phyloP scores from a whole-genome alignment of 192 early-diverging fungal genomes.

The Coemansia sp. region DNA sequence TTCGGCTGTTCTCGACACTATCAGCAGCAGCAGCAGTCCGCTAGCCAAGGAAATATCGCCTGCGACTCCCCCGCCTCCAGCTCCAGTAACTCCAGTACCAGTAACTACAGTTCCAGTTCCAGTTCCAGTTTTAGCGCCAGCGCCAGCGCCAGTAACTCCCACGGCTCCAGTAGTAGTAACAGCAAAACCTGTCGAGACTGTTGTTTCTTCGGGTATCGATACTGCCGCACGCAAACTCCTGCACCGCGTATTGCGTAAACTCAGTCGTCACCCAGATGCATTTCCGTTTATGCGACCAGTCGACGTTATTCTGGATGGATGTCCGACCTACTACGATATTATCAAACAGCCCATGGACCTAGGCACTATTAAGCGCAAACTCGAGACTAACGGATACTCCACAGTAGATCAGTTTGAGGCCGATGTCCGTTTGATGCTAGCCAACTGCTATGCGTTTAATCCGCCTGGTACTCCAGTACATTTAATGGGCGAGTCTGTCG shows the following conservation, averaged over 20 bases:
- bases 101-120: no score
- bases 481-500: constrained; percentile 62
- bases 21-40: constrained; percentile 22
- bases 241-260: constrained; percentile 47
- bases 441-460: constrained; percentile 74
- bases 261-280: constrained; percentile 57
- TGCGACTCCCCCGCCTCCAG: neutral
- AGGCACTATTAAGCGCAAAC: constrained; percentile 55
- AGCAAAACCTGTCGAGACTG: neutral
- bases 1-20: constrained; percentile 15
- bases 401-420: constrained; percentile 42
- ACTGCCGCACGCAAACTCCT: constrained; percentile 25
- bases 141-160: neutral
- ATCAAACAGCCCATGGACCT: constrained; percentile 75
- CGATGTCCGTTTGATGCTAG: constrained; percentile 65
- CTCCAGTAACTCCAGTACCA: neutral
- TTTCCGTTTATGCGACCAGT: constrained; percentile 66
- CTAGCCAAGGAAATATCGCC: constrained; percentile 9
- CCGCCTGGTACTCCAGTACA: constrained; percentile 67
- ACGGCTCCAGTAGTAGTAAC: neutral
- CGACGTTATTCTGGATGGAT: constrained; percentile 63
- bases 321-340: constrained; percentile 64
- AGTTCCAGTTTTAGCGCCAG: no score
- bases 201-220: neutral
- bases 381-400: constrained; percentile 51